These are phyloP conservation scores for Comarum palustre DNA, from an alignment of 306 rosid species.

Conservation along the genomic window DNA sequence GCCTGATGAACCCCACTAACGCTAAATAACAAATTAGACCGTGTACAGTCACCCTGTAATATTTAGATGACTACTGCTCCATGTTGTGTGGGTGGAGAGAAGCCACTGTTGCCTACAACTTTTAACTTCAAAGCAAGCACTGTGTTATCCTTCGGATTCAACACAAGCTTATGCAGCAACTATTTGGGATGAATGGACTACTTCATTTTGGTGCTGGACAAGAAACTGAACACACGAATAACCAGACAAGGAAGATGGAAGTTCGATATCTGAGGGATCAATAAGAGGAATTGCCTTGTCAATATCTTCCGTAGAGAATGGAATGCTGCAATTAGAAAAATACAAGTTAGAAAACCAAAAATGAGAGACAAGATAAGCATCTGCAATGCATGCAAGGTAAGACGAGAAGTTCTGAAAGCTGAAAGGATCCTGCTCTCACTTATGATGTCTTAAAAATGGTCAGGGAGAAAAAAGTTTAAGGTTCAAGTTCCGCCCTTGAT, in stretches of 20 bases:
- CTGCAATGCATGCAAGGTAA: neutral
- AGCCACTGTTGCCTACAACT: constrained; percentile 1
- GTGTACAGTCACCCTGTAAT: constrained; percentile 16
- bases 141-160: constrained; percentile 5
- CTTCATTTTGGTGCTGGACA: constrained; percentile 40
- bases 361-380: neutral
- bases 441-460: neutral
- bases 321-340: constrained; percentile 66
- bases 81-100: neutral
- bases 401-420: neutral
- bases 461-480: neutral
- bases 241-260: constrained; percentile 59
- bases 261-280: constrained; percentile 67
- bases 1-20: neutral
- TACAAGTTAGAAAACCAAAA: constrained; percentile 5
- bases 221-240: constrained; percentile 77
- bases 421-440: neutral
- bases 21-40: constrained; percentile 1
- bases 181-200: constrained; percentile 1
- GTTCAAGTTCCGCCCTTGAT: neutral
- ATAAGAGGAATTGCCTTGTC: constrained; percentile 86
- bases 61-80: constrained; percentile 22
- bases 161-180: constrained; percentile 11
- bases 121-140: neutral
- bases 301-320: constrained; percentile 91